Evolutionary conservation across 208 protist genomes (phyloP), one percentile per base, ranked within the genome.

Genomic region (Sergeia podlipaevii): DNA sequence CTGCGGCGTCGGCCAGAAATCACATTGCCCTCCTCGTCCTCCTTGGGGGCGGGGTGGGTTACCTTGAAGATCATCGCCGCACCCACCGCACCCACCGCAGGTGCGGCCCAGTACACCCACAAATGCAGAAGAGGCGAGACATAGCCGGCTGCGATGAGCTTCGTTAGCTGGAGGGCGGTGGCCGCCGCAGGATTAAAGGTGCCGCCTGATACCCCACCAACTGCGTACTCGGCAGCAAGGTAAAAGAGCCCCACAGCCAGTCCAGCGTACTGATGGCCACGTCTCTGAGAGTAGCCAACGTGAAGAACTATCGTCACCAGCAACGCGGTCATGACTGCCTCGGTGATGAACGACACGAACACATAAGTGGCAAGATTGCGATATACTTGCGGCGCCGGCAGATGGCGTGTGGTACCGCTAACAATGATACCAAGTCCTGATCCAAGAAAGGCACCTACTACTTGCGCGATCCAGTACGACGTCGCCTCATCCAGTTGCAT

Each of bases 61-160:
- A 92, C 62, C 57, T 80, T 78, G 56, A 89, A 92, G 4, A 89
- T 56, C 18, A 92, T 62, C 17, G 85, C 65, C 21, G 80, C 85
- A 10, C 30, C 65, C 2, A 92, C 48, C 0, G 85, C 79, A 1
- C 85, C 85, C 20, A 46, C 49, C n/a, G 74, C 77, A 5, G 85
- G 85, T 0, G 80, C 85, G 0, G 76, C 75, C 80, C 80, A 92
- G 66, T 92, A 92, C 33, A 92, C 48, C 80, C 85, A 92, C 57
- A 92, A 24, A 53, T 89, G 72, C 78, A 89, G 77, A 26, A 92
- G 65, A 36, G 79, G 80, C 43, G 74, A 79, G 21, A 66, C 72
- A 50, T 89, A 85, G 30, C 80, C 81, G 4, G 70, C 80, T 0
- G 77, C 68, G 27, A 92, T 77, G 52, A 82, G 84, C 61, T 87